A percentile compares a stretch with the other conserved stretches of the same genome.
These are phyloP conservation scores for Leccinum ochraceum DNA, from an alignment of 768 basidiomycete species.

Conservation along the genomic window DNA sequence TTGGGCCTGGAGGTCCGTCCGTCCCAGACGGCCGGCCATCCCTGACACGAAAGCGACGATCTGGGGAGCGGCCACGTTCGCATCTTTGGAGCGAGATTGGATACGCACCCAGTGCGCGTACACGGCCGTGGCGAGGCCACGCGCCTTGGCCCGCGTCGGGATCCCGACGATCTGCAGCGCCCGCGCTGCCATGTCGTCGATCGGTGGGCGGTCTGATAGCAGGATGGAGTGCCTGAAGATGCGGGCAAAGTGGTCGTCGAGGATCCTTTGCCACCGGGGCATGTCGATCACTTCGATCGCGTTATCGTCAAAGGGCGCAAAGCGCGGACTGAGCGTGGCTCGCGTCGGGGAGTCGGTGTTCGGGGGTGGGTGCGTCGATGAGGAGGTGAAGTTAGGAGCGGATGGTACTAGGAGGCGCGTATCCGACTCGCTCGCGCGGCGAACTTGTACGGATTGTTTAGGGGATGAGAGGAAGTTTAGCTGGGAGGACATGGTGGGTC, in stretches of 20 bases:
- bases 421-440: neutral
- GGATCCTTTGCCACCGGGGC: slow-evolving; percentile 15
- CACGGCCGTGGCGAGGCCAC: slow-evolving; percentile 9
- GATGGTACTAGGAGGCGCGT: neutral
- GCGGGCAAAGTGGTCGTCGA: slow-evolving; percentile 17
- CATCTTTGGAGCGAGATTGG: slow-evolving; percentile 14
- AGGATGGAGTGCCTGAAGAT: slow-evolving; percentile 15
- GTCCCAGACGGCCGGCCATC: slow-evolving; percentile 8
- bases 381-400: neutral
- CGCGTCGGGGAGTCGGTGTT: neutral
- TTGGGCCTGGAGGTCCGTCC: slow-evolving; percentile 4
- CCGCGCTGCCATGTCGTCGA: slow-evolving; percentile 11
- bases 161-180: slow-evolving; percentile 13
- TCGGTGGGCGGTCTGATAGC: neutral
- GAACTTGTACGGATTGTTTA: neutral
- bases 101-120: slow-evolving; percentile 19
- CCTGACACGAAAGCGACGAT: slow-evolving; percentile 13
- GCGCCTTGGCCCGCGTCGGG: slow-evolving; percentile 14
- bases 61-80: slow-evolving; percentile 3
- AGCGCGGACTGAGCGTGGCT: neutral
- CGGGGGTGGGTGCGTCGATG: neutral
- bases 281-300: neutral
- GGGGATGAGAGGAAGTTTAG: neutral
- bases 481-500: slow-evolving; percentile 1
- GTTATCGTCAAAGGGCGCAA: slow-evolving; percentile 15